phyloP scores from a whole-genome alignment of 306 rosid species.

The Cucumis melo region DNA sequence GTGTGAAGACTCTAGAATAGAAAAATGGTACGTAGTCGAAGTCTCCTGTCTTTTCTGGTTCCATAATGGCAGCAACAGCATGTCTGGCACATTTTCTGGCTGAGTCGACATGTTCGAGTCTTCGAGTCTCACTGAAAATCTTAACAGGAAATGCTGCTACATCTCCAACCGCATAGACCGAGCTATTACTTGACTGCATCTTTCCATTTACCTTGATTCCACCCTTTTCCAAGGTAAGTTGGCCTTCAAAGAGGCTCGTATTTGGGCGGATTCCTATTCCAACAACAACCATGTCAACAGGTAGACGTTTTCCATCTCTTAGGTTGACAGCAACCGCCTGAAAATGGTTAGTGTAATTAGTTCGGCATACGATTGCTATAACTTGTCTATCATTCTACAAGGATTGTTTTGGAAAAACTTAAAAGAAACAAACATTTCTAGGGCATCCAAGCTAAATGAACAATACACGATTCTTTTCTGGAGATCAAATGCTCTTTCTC shows the following conservation, averaged over 20 bases:
- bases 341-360: constrained; percentile 5
- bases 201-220: constrained; percentile 94
- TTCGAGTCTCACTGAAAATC: constrained; percentile 67
- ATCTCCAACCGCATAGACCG: constrained; percentile 89
- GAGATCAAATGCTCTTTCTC: not conserved
- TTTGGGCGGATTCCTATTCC: constrained; percentile 99
- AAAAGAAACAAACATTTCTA: not conserved
- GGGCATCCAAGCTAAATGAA: not conserved
- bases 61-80: constrained; percentile 72
- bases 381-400: not conserved
- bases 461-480: not conserved
- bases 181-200: constrained; percentile 74
- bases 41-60: constrained; percentile 41
- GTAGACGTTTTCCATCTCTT: constrained; percentile 59
- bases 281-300: constrained; percentile 80
- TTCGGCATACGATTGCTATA: not conserved
- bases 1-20: constrained; percentile 82
- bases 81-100: constrained; percentile 81
- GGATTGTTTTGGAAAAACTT: not conserved
- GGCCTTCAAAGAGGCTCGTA: constrained; percentile 91
- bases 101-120: constrained; percentile 91
- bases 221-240: constrained; percentile 90
- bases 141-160: constrained; percentile 96
- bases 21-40: constrained; percentile 88
- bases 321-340: constrained; percentile 85